Percentiles rank a stretch among this genome's conserved stretches.
phyloP scores from a whole-genome alignment of 2,329 filamentous ascomycete species.

The Epichloe scottii region DNA sequence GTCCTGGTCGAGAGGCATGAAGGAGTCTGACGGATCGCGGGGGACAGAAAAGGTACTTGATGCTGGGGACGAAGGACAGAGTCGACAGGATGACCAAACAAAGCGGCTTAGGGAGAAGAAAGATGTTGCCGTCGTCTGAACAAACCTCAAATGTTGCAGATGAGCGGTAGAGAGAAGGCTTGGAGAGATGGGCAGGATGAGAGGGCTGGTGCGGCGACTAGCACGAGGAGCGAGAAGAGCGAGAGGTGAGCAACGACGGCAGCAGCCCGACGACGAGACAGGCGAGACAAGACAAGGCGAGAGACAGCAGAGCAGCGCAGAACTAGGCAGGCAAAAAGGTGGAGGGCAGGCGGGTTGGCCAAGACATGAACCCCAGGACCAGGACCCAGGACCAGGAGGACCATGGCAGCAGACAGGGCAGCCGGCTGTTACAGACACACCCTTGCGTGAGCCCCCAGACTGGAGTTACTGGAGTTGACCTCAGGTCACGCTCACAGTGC shows the following conservation, averaged over 20 bases:
- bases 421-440: not conserved
- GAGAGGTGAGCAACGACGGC: not conserved
- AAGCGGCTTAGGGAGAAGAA: not conserved
- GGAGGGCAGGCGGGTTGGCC: slow-evolving; percentile 3
- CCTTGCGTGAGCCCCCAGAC: not conserved
- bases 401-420: slow-evolving; percentile 1
- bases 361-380: slow-evolving; percentile 5
- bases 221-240: not conserved
- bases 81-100: not conserved
- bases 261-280: slow-evolving; percentile 2
- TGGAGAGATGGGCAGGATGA: slow-evolving; percentile 4
- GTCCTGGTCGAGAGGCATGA: slow-evolving; percentile 3
- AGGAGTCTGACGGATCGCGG: not conserved
- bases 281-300: not conserved
- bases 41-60: not conserved
- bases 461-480: too few relatives aligned
- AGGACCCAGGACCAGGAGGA: slow-evolving; percentile 2
- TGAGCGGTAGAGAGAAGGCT: slow-evolving; percentile 4
- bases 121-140: not conserved
- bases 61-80: not conserved
- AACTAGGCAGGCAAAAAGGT: not conserved
- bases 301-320: slow-evolving; percentile 1
- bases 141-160: slow-evolving; percentile 1
- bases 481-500: too few relatives aligned
- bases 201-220: slow-evolving; percentile 5